Evolutionary conservation across 768 basidiomycete genomes (phyloP).

Genomic region (Hydnomerulius pinastri): DNA sequence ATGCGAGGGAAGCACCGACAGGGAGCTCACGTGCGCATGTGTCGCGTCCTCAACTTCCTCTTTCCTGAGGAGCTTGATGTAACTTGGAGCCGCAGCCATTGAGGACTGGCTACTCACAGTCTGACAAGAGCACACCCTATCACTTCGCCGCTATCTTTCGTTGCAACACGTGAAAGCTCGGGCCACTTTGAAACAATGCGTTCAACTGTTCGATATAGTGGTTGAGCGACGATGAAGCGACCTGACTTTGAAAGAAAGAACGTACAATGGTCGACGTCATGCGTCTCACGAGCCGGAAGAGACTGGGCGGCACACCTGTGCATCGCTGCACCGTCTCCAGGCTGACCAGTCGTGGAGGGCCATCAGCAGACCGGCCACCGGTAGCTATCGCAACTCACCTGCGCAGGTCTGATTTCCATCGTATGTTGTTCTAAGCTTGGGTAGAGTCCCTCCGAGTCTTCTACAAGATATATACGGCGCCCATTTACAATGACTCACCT

Average conservation of each 20-base stretch:
- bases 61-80: constrained; percentile 3
- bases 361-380: not conserved
- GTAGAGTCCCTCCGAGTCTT: too few species aligned
- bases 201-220: not conserved
- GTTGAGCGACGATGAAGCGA: not conserved
- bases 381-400: not conserved
- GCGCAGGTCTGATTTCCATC: not conserved
- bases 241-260: not conserved
- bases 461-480: too few species aligned
- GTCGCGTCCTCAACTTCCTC: constrained; percentile 3
- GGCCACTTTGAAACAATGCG: constrained; percentile 3
- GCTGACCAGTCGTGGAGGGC: not conserved
- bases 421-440: too few species aligned
- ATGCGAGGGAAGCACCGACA: constrained; percentile 8
- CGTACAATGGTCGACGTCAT: constrained; percentile 1
- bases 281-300: not conserved
- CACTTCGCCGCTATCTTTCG: constrained; percentile 1
- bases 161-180: constrained; percentile 3
- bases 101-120: constrained; percentile 2
- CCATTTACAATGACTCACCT: too few species aligned
- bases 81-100: not conserved
- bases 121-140: constrained; percentile 11
- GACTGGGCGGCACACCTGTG: not conserved
- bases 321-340: constrained; percentile 4
- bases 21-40: constrained; percentile 5